Percentiles rank a stretch among this genome's conserved stretches.
These are phyloP conservation scores for Globisporangium megalacanthum DNA, from an alignment of 352 stramenopile species.

Conservation along the genomic window DNA sequence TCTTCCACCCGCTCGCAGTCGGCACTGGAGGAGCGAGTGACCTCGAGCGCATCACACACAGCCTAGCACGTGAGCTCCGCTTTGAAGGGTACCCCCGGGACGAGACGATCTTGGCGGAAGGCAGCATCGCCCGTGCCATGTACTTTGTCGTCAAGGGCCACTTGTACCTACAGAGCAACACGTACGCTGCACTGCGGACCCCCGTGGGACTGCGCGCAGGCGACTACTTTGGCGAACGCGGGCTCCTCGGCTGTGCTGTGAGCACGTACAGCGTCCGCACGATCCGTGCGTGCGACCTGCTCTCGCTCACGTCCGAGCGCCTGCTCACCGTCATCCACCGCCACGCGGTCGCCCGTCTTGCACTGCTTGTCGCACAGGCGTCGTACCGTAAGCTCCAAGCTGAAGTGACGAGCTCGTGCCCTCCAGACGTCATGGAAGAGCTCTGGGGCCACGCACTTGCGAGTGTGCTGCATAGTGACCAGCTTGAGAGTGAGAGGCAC, in stretches of 20 bases:
- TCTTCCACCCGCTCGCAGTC: slow-evolving; percentile 21
- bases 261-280: slow-evolving; percentile 12
- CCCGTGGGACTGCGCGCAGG: slow-evolving; percentile 13
- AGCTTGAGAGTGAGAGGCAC: not conserved
- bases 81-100: slow-evolving; percentile 63
- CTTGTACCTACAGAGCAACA: slow-evolving; percentile 15
- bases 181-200: slow-evolving; percentile 5
- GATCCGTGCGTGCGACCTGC: slow-evolving; percentile 14
- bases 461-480: not conserved
- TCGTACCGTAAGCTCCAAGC: slow-evolving; percentile 4
- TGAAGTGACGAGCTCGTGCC: slow-evolving; percentile 1
- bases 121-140: slow-evolving; percentile 59
- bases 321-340: slow-evolving; percentile 8
- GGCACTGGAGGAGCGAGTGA: slow-evolving; percentile 1
- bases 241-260: slow-evolving; percentile 47
- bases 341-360: slow-evolving; percentile 1
- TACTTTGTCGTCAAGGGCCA: slow-evolving; percentile 63
- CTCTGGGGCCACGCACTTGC: slow-evolving; percentile 2
- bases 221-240: slow-evolving; percentile 58
- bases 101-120: slow-evolving; percentile 53
- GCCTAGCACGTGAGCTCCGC: slow-evolving; percentile 38
- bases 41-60: slow-evolving; percentile 24
- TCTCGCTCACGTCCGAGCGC: slow-evolving; percentile 10
- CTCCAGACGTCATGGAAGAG: not conserved
- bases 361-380: slow-evolving; percentile 3